Conservation (phyloP, 345 rosid genomes). For the Noccaea bulbosa region DNA sequence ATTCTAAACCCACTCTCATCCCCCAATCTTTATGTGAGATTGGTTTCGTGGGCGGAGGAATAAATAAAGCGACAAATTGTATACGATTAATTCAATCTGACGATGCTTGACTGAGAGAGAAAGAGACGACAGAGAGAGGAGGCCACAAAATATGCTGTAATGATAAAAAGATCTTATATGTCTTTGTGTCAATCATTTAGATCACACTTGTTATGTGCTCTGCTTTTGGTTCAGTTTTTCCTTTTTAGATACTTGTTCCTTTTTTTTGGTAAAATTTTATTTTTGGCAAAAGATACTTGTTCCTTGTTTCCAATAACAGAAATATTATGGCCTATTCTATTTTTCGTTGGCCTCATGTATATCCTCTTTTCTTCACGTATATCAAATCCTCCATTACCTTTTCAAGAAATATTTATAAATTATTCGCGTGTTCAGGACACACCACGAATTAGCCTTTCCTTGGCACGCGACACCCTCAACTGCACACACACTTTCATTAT, state of each 20-base stretch:
- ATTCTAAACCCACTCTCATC: conserved; percentile 45
- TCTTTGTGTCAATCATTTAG: conserved; percentile 42
- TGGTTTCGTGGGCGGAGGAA: conserved; percentile 44
- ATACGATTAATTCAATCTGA: conserved; percentile 30
- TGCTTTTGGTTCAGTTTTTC: conserved; percentile 35
- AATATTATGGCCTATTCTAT: conserved; percentile 30
- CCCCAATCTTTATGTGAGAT: conserved; percentile 28
- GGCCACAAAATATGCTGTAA: conserved; percentile 35
- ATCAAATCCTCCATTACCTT: conserved; percentile 20
- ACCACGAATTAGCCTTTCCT: conserved; percentile 19
- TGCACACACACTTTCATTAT: conserved; percentile 1
- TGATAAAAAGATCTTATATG: conserved; percentile 33
- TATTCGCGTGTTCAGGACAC: conserved; percentile 8
- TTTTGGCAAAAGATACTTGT: neutral
- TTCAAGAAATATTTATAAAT: neutral
- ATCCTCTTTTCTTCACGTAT: conserved; percentile 20
- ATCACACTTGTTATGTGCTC: conserved; percentile 42
- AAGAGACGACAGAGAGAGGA: conserved; percentile 14
- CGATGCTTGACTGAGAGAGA: conserved; percentile 37
- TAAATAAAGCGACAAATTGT: conserved; percentile 34
- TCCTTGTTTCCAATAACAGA: conserved; percentile 41
- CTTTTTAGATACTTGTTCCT: conserved; percentile 42
- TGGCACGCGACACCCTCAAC: conserved; percentile 2
- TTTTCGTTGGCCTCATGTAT: conserved; percentile 16
- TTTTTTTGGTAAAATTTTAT: neutral